These are phyloP conservation scores for Dothistroma septosporum DNA, from an alignment of 2,329 filamentous ascomycete genomes.

Conservation along the genomic window DNA sequence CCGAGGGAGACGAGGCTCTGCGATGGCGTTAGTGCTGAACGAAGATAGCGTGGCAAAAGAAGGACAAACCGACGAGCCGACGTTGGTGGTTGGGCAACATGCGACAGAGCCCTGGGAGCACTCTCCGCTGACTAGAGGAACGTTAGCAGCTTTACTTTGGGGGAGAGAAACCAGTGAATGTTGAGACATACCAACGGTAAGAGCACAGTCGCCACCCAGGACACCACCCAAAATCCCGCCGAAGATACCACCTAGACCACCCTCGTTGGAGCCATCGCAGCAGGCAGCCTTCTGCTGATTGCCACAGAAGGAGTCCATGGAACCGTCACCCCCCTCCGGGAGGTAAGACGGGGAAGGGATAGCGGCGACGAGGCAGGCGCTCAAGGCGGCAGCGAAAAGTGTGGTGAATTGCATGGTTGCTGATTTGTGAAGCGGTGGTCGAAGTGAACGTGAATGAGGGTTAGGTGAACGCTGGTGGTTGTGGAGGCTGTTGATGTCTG, in stretches of 20 bases:
- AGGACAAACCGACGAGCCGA: slow-evolving; percentile 4
- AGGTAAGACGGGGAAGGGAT: neutral
- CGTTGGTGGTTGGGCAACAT: slow-evolving; percentile 12
- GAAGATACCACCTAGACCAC: neutral
- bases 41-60: neutral
- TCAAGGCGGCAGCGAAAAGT: slow-evolving; percentile 7
- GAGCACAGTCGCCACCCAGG: slow-evolving; percentile 8
- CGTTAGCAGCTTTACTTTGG: neutral
- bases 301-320: slow-evolving; percentile 2
- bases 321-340: slow-evolving; percentile 3
- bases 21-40: neutral
- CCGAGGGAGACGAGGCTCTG: slow-evolving; percentile 10
- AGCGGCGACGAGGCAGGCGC: slow-evolving; percentile 6
- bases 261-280: slow-evolving; percentile 4
- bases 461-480: neutral
- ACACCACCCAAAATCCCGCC: slow-evolving; percentile 1
- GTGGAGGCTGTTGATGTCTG: neutral
- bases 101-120: slow-evolving; percentile 12
- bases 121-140: neutral
- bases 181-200: slow-evolving; percentile 7
- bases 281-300: slow-evolving; percentile 12
- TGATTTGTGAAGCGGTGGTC: neutral
- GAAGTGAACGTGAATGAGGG: neutral
- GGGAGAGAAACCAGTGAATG: neutral
- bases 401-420: slow-evolving; percentile 17